These are phyloP conservation scores for Torulaspora microellipsoides DNA, from an alignment of 805 yeast species.

Conservation along the genomic window DNA sequence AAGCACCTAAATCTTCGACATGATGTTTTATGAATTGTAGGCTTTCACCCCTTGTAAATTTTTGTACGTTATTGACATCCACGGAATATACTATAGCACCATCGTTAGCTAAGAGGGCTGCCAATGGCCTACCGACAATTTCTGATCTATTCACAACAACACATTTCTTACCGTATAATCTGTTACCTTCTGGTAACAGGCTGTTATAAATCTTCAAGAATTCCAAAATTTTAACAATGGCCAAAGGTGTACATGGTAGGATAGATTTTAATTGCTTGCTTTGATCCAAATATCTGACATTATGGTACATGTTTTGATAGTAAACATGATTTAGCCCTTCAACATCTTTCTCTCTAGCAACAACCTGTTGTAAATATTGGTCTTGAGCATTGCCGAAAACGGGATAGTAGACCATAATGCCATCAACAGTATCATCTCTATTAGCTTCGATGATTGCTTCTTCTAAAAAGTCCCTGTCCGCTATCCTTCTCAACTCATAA, in stretches of 20 bases:
- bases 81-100: constrained; percentile 95
- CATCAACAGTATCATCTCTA: constrained; percentile 67
- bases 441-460: constrained; percentile 80
- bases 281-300: constrained; percentile 79
- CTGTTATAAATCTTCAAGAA: constrained; percentile 82
- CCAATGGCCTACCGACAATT: constrained; percentile 95
- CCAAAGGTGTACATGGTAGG: constrained; percentile 94
- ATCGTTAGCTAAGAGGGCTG: constrained; percentile 92
- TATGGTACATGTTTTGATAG: constrained; percentile 93
- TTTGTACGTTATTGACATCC: constrained; percentile 81
- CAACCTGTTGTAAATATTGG: constrained; percentile 90
- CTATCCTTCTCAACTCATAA: constrained; percentile 68
- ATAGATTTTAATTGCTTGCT: constrained; percentile 68
- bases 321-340: constrained; percentile 91
- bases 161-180: constrained; percentile 88
- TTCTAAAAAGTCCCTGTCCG: constrained; percentile 77
- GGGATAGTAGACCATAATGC: constrained; percentile 96
- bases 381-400: constrained; percentile 95
- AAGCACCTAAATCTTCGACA: constrained; percentile 53
- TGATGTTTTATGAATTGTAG: constrained; percentile 75
- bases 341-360: constrained; percentile 87
- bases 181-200: constrained; percentile 79
- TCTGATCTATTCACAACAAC: constrained; percentile 91
- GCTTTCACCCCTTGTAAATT: constrained; percentile 92
- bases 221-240: constrained; percentile 89